Percentiles rank a stretch among this genome's conserved stretches.
Evolutionary conservation across 106 monocot species (phyloP).

Genomic region (Dendrobium catenatum): DNA sequence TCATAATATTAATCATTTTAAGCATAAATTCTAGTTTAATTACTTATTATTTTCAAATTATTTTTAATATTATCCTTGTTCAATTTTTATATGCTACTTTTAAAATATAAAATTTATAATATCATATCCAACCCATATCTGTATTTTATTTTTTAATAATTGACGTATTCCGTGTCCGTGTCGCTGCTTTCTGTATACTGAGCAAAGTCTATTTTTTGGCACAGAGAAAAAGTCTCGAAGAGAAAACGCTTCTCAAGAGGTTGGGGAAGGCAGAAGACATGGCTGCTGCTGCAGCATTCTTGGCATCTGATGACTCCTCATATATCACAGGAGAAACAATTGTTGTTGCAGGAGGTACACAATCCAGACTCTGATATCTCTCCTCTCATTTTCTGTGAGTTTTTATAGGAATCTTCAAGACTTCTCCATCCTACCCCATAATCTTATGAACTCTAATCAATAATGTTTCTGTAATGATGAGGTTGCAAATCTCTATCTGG

Average conservation of each 20-base stretch:
- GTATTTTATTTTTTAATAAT: no score
- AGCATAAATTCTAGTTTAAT: no score
- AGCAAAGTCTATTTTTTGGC: neutral
- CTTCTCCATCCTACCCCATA: neutral
- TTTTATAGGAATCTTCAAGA: neutral
- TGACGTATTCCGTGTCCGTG: no score
- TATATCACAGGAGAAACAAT: slow-evolving; percentile 90
- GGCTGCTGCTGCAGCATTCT: slow-evolving; percentile 72
- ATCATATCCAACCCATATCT: no score
- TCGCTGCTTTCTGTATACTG: no score
- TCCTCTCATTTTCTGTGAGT: neutral
- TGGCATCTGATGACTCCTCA: slow-evolving; percentile 85
- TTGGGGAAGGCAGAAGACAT: slow-evolving; percentile 77
- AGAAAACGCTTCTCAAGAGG: slow-evolving; percentile 53
- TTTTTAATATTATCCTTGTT: no score
- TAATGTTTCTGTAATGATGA: neutral
- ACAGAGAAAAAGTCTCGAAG: slow-evolving; percentile 60
- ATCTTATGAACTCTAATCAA: neutral
- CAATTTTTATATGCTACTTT: no score
- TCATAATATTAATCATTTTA: no score
- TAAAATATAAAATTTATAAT: no score
- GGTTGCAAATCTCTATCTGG: neutral
- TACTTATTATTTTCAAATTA: no score
- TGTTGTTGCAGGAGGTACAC: slow-evolving; percentile 80
- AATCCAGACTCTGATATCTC: slow-evolving; percentile 59